Conservation (phyloP, 768 basidiomycete species). For the Strobilomyces confusus region DNA sequence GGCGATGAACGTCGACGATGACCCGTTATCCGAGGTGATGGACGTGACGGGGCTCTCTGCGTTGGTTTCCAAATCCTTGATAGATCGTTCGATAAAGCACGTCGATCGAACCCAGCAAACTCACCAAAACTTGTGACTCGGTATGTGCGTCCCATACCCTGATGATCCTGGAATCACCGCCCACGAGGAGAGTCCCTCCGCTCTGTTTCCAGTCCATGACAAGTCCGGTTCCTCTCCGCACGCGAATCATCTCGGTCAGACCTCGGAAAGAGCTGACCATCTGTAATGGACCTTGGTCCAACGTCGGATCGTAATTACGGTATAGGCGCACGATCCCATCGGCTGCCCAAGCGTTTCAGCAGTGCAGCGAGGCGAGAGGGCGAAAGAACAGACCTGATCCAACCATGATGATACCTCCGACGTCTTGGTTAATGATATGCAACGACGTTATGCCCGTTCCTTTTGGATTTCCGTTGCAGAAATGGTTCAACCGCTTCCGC, state of each 20-base stretch:
- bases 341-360: conserved; percentile 43
- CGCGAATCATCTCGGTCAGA: conserved; percentile 69
- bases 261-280: conserved; percentile 95
- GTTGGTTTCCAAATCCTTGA: conserved; percentile 83
- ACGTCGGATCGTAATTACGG: conserved; percentile 80
- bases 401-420: conserved; percentile 83
- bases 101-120: conserved; percentile 19
- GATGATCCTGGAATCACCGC: conserved; percentile 86
- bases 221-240: conserved; percentile 77
- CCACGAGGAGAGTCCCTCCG: conserved; percentile 79
- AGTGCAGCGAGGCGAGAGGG: background rate
- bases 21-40: conserved; percentile 71
- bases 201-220: conserved; percentile 93
- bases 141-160: conserved; percentile 95
- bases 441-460: conserved; percentile 84
- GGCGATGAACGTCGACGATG: conserved; percentile 77
- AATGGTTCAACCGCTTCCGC: conserved; percentile 70
- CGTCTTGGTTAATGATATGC: conserved; percentile 93
- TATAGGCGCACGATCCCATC: conserved; percentile 91
- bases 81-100: background rate
- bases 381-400: conserved; percentile 62
- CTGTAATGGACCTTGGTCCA: conserved; percentile 71
- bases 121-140: conserved; percentile 71
- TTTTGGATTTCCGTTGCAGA: conserved; percentile 83
- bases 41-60: conserved; percentile 88